Evolutionary conservation across 768 basidiomycete species (phyloP), one percentile per base, ranked within the genome.

Genomic region (Rhodotorula babjevae): DNA sequence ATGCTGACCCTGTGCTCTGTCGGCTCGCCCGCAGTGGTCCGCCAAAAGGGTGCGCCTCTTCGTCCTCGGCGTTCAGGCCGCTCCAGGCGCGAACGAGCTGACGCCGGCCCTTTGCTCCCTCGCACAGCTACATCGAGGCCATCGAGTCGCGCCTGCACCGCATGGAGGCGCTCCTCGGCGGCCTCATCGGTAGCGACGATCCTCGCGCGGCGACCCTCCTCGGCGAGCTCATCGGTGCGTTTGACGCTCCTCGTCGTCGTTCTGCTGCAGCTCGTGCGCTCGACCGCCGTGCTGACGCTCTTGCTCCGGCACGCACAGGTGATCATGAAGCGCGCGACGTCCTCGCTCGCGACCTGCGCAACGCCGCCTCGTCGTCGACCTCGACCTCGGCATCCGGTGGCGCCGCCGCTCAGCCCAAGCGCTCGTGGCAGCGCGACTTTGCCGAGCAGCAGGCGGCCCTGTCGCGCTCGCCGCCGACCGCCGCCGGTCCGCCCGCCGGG

Each of bases 111-210:
- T 2, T 49, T 23, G 15, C 19, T 25, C 50, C 12, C 25, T 12
- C 25, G 23, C 12, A 91, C 79, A 92, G 92, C 2, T 95, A 95
- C 83, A 93, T 95, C 79, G 92, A 94, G 78, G 92, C 92, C 42
- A 92, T 95, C 77, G 92, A 95, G 81, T 90, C 90, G 23, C 87
- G 91, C 23, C 83, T 95, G 11, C 93, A 95, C 76, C 91, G 94
- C 79, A 91, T 92, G 27, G 92, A 95, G 80, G 92, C 92, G 0
- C 84, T 95, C 55, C 84, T 95, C 42, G 93, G 92, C 64, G 89
- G 92, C 69, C 83, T 94, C 64, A 83, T 93, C 52, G 84, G 87
- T 49, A 84, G 89, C 21, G 77, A 81, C 47, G 84, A 84, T 69
- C 80, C 80, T 21, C 44, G 87, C 14, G 84, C 84, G 2, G 78